Percentiles rank a stretch among this genome's conserved stretches.
phyloP scores from a whole-genome alignment of 148 eudicot species.

The Chenopodium suecicum region DNA sequence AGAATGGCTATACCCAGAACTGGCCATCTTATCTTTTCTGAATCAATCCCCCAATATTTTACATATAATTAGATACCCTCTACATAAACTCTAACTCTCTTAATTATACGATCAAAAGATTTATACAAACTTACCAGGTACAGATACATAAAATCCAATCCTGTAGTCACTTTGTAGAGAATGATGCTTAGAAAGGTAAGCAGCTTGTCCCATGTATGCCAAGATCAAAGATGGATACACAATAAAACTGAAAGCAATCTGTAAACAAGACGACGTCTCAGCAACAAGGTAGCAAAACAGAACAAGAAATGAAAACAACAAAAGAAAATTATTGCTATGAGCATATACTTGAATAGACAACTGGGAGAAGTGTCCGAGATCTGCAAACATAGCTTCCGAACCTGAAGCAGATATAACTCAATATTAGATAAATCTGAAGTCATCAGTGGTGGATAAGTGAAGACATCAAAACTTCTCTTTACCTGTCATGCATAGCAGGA shows the following conservation, averaged over 20 bases:
- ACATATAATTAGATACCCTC: slow-evolving; percentile 4
- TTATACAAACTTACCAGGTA: slow-evolving; percentile 27
- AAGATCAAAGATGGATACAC: slow-evolving; percentile 85
- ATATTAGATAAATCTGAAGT: slow-evolving; percentile 7
- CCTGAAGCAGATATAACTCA: slow-evolving; percentile 36
- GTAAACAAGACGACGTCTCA: slow-evolving; percentile 22
- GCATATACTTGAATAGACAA: slow-evolving; percentile 33
- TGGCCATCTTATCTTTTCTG: slow-evolving; percentile 74
- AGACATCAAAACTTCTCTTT: neutral
- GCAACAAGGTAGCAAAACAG: neutral
- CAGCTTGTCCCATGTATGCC: slow-evolving; percentile 83
- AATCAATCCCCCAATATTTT: neutral
- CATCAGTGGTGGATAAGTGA: neutral
- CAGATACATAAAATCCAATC: slow-evolving; percentile 43
- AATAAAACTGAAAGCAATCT: slow-evolving; percentile 75
- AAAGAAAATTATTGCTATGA: neutral
- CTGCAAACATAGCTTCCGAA: slow-evolving; percentile 88
- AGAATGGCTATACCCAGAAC: slow-evolving; percentile 58
- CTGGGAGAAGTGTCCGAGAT: slow-evolving; percentile 51
- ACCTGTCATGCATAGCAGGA: slow-evolving; percentile 82
- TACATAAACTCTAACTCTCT: neutral
- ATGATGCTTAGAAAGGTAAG: slow-evolving; percentile 56
- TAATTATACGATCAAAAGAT: neutral
- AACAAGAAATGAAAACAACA: neutral
- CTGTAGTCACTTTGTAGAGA: slow-evolving; percentile 34